Percentiles rank a stretch among this genome's conserved stretches.
Conservation (phyloP, 768 basidiomycete genomes). For the Trametes gibbosa region DNA sequence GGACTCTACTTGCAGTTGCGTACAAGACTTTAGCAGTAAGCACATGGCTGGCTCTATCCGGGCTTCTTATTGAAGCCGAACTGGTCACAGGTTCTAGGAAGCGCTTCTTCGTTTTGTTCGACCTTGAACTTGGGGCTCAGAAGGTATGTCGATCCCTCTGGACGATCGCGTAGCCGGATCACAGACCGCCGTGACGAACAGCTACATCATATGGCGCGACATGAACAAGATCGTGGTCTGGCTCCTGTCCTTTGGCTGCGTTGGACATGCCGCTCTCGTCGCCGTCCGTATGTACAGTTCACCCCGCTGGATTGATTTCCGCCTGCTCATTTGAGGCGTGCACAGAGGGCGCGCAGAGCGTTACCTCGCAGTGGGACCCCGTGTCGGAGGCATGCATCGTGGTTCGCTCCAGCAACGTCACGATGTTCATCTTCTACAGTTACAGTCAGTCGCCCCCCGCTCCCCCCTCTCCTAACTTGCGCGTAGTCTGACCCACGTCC, state of each 20-base stretch:
- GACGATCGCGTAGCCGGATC: neutral
- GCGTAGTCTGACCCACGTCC: neutral
- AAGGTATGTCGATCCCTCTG: neutral
- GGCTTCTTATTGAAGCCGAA: neutral
- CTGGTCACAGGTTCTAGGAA: neutral
- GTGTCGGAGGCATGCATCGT: neutral
- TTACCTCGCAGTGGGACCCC: neutral
- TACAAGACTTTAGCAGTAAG: constrained; percentile 4
- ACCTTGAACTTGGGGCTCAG: constrained; percentile 10
- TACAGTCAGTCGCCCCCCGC: constrained; percentile 5
- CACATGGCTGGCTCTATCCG: neutral
- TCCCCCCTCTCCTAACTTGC: too few species aligned
- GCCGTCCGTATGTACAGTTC: constrained; percentile 3
- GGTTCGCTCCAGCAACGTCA: constrained; percentile 1
- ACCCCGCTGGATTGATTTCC: neutral
- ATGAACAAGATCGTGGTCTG: constrained; percentile 11
- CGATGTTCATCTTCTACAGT: constrained; percentile 15
- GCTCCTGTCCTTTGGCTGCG: neutral
- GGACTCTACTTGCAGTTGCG: neutral
- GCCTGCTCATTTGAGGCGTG: neutral
- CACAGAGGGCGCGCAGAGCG: constrained; percentile 5
- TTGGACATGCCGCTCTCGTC: constrained; percentile 8
- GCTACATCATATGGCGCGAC: constrained; percentile 15
- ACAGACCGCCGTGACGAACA: too few species aligned
- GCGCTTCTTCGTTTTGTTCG: constrained; percentile 9